phyloP scores from a whole-genome alignment of 1,284 basidiomycete species.

The Coriolopsis trogii region DNA sequence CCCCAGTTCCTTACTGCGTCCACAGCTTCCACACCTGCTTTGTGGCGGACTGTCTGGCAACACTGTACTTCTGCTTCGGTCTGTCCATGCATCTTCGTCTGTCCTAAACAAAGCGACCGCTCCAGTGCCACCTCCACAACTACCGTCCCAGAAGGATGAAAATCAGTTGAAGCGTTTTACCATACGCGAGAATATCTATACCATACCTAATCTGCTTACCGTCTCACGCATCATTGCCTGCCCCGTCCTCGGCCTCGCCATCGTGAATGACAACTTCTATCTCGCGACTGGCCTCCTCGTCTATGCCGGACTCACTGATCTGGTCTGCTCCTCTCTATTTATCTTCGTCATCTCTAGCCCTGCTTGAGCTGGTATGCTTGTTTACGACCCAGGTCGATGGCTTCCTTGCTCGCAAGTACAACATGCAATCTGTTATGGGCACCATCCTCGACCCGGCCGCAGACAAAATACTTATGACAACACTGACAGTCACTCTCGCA shows the following conservation, averaged over 20 bases:
- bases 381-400: slow-evolving; percentile 74
- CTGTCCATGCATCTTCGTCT: too few relatives aligned
- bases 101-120: too few relatives aligned
- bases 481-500: slow-evolving; percentile 86
- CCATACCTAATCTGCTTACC: slow-evolving; percentile 91
- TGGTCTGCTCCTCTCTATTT: slow-evolving; percentile 55
- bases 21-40: too few relatives aligned
- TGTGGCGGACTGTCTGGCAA: too few relatives aligned
- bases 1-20: too few relatives aligned
- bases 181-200: slow-evolving; percentile 90
- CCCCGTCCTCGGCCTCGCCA: slow-evolving; percentile 90
- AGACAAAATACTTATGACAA: slow-evolving; percentile 96
- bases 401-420: slow-evolving; percentile 84
- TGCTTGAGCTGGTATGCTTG: slow-evolving; percentile 19
- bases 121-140: too few relatives aligned
- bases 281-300: slow-evolving; percentile 83
- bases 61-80: too few relatives aligned
- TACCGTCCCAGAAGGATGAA: neutral
- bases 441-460: slow-evolving; percentile 97
- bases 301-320: slow-evolving; percentile 89
- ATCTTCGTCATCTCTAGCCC: slow-evolving; percentile 2
- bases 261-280: slow-evolving; percentile 82
- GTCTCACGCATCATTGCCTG: slow-evolving; percentile 85
- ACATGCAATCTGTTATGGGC: slow-evolving; percentile 88
- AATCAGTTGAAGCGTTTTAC: neutral